These are phyloP conservation scores for Westerdykella sp. DNA, from an alignment of 2,329 filamentous ascomycete species.

Conservation along the genomic window DNA sequence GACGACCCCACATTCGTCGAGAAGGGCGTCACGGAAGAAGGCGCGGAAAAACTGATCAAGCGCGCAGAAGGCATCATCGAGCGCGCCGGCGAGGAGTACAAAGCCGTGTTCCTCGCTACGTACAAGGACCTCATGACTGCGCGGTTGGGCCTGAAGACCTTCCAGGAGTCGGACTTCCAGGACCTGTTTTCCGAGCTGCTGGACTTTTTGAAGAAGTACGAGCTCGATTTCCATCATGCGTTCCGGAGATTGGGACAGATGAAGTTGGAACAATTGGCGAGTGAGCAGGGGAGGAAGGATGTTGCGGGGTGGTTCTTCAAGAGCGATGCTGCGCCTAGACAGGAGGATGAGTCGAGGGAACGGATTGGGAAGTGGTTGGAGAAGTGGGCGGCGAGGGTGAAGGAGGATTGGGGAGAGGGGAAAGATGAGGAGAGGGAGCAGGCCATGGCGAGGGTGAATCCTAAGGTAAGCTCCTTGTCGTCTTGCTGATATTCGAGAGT, in stretches of 20 bases:
- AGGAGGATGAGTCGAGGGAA: conserved; percentile 58
- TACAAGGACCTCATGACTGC: conserved; percentile 80
- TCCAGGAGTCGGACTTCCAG: conserved; percentile 70
- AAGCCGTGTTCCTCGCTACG: conserved; percentile 76
- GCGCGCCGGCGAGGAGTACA: conserved; percentile 78
- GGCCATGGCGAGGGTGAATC: conserved; percentile 82
- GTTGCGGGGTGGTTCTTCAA: conserved; percentile 74
- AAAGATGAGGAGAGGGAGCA: conserved; percentile 56
- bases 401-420: conserved; percentile 67
- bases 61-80: conserved; percentile 80
- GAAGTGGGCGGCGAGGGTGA: conserved; percentile 64
- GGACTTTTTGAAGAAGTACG: conserved; percentile 71
- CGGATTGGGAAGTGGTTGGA: conserved; percentile 73
- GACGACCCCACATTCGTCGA: conserved; percentile 66
- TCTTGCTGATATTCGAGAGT: neutral
- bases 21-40: conserved; percentile 65
- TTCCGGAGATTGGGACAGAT: conserved; percentile 72
- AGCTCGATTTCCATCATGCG: conserved; percentile 91
- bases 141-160: conserved; percentile 67
- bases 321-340: conserved; percentile 50
- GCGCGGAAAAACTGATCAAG: conserved; percentile 62
- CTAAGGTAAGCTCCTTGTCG: conserved; percentile 50
- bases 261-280: conserved; percentile 56
- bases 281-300: conserved; percentile 57
- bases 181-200: conserved; percentile 73